Conservation (phyloP, 148 eudicot species). For the Cornus controversa region DNA sequence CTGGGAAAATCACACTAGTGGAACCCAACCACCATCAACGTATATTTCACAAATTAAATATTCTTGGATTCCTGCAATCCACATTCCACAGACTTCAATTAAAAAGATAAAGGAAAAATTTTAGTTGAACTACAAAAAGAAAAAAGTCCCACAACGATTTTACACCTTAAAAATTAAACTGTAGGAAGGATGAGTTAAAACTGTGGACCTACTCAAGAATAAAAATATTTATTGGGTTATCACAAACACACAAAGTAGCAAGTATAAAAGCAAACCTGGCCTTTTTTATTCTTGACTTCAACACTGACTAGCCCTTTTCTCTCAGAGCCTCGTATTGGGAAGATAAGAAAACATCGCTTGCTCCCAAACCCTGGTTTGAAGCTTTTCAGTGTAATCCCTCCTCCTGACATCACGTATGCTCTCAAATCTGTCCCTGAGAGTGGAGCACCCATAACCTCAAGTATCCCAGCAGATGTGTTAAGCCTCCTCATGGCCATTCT, state of each 20-base stretch:
- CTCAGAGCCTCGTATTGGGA: slow-evolving; percentile 89
- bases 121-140: not conserved
- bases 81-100: not conserved
- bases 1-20: not conserved
- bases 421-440: slow-evolving; percentile 85
- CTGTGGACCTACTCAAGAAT: not conserved
- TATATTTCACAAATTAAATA: too few relatives aligned
- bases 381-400: slow-evolving; percentile 71
- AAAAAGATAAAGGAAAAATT: not conserved
- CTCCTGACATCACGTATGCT: slow-evolving; percentile 99
- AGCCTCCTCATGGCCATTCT: slow-evolving; percentile 93
- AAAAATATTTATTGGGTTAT: not conserved
- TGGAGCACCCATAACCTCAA: slow-evolving; percentile 99
- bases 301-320: slow-evolving; percentile 86
- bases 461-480: slow-evolving; percentile 90
- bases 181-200: not conserved
- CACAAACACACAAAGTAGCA: not conserved
- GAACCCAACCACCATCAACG: not conserved
- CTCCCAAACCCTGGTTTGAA: slow-evolving; percentile 69
- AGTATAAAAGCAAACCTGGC: slow-evolving; percentile 60
- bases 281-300: slow-evolving; percentile 87
- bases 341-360: slow-evolving; percentile 91
- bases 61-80: not conserved
- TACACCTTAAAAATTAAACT: not conserved
- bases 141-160: not conserved